Conservation (phyloP, 805 yeast genomes). For the Hanseniaspora mollemarum region DNA sequence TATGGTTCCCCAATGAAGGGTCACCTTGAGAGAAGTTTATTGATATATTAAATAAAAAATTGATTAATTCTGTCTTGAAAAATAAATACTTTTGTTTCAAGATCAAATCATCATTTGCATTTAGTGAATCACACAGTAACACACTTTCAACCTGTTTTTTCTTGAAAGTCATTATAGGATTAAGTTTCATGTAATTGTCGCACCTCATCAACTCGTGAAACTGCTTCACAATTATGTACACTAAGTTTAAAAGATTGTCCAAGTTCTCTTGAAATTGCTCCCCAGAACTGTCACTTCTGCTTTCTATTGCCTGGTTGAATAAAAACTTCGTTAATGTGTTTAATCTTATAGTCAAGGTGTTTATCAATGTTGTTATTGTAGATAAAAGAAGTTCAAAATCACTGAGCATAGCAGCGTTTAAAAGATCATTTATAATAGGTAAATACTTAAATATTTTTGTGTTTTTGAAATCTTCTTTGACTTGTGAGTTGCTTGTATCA, state of each 20-base stretch:
- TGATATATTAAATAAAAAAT: constrained; percentile 2
- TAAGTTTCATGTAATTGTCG: constrained; percentile 6
- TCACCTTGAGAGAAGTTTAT: constrained; percentile 13
- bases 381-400: neutral
- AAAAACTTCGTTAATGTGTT: neutral
- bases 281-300: neutral
- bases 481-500: constrained; percentile 4
- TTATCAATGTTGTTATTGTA: neutral
- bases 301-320: neutral
- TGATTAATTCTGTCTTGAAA: constrained; percentile 3
- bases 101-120: constrained; percentile 8
- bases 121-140: constrained; percentile 9
- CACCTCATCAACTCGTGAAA: constrained; percentile 11
- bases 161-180: constrained; percentile 5
- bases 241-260: constrained; percentile 5
- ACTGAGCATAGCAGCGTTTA: constrained; percentile 2
- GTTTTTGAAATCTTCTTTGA: constrained; percentile 7
- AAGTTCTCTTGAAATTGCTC: constrained; percentile 8
- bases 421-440: constrained; percentile 12
- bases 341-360: neutral
- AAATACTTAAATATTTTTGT: constrained; percentile 11
- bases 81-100: constrained; percentile 6
- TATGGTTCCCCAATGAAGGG: constrained; percentile 7
- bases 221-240: constrained; percentile 7
- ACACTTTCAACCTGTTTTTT: neutral